phyloP scores from a whole-genome alignment of 2,329 filamentous ascomycete species.

The Bimuria novae-zelandiae region DNA sequence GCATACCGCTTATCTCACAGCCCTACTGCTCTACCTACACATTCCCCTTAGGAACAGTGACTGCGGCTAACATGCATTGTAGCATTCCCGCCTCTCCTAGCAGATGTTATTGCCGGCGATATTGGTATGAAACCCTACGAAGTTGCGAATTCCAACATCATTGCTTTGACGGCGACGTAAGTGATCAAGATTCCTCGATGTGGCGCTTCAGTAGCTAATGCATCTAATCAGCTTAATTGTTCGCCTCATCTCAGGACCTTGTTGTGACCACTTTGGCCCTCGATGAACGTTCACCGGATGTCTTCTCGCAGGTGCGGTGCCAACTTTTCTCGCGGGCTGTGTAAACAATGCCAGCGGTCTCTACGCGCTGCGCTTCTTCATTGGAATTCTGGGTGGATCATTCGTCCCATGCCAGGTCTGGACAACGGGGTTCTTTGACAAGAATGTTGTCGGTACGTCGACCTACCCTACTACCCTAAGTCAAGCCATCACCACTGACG shows the following conservation, averaged over 20 bases:
- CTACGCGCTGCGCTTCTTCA: slow-evolving; percentile 75
- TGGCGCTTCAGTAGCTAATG: background rate
- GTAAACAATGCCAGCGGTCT: slow-evolving; percentile 68
- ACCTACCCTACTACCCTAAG: background rate
- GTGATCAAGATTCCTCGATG: background rate
- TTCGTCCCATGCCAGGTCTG: slow-evolving; percentile 89
- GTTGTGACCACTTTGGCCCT: slow-evolving; percentile 81
- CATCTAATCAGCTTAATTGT: slow-evolving; percentile 60
- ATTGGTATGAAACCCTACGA: slow-evolving; percentile 70
- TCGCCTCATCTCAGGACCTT: slow-evolving; percentile 74
- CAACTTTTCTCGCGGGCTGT: slow-evolving; percentile 78
- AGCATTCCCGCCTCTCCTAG: slow-evolving; percentile 39
- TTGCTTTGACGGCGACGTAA: slow-evolving; percentile 62
- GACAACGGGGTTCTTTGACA: slow-evolving; percentile 90
- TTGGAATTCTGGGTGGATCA: slow-evolving; percentile 74
- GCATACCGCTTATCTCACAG: slow-evolving; percentile 12
- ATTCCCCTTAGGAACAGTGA: background rate
- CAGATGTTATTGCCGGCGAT: slow-evolving; percentile 72
- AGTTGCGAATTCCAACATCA: slow-evolving; percentile 85
- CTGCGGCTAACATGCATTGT: slow-evolving; percentile 2
- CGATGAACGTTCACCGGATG: slow-evolving; percentile 76
- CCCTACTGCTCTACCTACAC: background rate
- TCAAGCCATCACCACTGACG: background rate
- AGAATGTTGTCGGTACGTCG: slow-evolving; percentile 78
- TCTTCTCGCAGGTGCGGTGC: slow-evolving; percentile 76